These are phyloP conservation scores for Circinella minor DNA, from an alignment of 371 early-diverging fungal genomes.

Conservation along the genomic window DNA sequence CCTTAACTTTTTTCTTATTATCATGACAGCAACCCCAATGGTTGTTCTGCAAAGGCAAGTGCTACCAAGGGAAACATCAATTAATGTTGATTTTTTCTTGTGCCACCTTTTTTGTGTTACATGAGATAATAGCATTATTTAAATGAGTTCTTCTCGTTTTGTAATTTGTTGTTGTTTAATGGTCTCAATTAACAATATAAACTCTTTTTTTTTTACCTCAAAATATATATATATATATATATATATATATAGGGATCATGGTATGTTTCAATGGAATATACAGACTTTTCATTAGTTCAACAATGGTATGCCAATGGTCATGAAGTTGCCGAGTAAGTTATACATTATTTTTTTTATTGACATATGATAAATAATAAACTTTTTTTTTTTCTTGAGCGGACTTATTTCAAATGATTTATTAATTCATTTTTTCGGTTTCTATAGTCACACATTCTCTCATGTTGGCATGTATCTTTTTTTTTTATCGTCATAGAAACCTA, in stretches of 20 bases:
- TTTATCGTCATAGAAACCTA: conserved; percentile 15
- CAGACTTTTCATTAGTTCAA: conserved; percentile 69
- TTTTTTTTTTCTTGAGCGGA: background rate
- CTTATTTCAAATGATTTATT: background rate
- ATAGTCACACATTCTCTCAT: conserved; percentile 71
- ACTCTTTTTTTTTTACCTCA: background rate
- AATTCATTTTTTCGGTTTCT: conserved; percentile 4
- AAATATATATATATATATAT: conserved; percentile 10
- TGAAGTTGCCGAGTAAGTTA: conserved; percentile 68
- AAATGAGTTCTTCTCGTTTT: background rate
- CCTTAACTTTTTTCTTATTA: conserved; percentile 8
- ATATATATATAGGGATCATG: conserved; percentile 58
- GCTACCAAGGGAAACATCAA: background rate
- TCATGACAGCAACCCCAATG: conserved; percentile 60
- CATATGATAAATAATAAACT: background rate
- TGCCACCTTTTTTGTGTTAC: conserved; percentile 15
- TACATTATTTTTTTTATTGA: background rate
- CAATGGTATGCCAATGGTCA: conserved; percentile 77
- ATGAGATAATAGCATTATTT: conserved; percentile 3
- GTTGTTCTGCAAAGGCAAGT: conserved; percentile 54
- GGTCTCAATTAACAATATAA: no score
- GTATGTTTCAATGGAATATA: conserved; percentile 70
- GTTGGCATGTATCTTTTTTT: conserved; percentile 42
- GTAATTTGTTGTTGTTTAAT: background rate
- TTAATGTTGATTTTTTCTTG: no score